phyloP scores from a whole-genome alignment of 2,329 filamentous ascomycete genomes.

The Penicillium occitanis region DNA sequence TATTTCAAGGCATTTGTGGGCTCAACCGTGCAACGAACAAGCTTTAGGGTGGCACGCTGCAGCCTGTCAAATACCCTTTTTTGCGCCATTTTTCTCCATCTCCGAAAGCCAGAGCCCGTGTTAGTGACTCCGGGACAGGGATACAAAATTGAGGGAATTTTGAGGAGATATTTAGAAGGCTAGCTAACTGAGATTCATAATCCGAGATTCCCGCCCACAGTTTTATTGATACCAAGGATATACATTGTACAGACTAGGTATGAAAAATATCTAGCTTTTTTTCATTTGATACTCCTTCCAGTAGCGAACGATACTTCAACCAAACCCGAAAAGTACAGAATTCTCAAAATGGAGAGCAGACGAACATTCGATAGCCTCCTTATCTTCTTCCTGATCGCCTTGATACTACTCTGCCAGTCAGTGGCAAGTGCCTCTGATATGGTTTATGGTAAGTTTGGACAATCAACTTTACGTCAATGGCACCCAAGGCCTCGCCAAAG shows the following conservation, averaged over 20 bases:
- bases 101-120: neutral
- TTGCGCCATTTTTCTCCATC: slow-evolving; percentile 2
- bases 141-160: neutral
- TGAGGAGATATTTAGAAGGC: neutral
- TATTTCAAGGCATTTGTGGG: slow-evolving; percentile 1
- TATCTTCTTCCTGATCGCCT: neutral
- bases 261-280: neutral
- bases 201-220: neutral
- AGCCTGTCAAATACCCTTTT: slow-evolving; percentile 1
- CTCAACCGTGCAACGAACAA: neutral
- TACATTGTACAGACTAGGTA: neutral
- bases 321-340: neutral
- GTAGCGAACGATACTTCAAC: neutral
- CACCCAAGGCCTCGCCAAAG: neutral
- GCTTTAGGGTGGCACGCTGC: neutral
- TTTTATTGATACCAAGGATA: too few species aligned
- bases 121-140: neutral
- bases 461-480: neutral
- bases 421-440: neutral
- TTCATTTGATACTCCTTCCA: neutral
- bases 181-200: neutral
- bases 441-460: neutral
- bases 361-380: too few species aligned
- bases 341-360: neutral
- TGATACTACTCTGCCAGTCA: neutral